phyloP scores from a whole-genome alignment of 2,329 filamentous ascomycete genomes.

The Neopestalotiopsis sp. region DNA sequence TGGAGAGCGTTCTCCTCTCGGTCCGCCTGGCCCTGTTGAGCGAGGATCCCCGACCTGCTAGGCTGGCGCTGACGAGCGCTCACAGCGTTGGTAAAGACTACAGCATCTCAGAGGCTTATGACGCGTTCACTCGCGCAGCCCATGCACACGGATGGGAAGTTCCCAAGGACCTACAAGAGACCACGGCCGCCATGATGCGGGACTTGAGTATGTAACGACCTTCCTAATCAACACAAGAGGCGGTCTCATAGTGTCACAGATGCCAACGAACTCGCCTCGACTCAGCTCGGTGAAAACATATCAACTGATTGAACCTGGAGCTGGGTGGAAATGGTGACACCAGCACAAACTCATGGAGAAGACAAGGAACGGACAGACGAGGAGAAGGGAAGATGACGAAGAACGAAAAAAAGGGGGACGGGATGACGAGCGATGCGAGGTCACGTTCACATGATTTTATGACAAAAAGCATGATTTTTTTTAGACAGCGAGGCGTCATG shows the following conservation, averaged over 20 bases:
- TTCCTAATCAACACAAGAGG: no score
- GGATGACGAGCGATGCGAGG: not conserved
- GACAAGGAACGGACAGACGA: not conserved
- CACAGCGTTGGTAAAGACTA: slow-evolving; percentile 55
- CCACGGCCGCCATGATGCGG: slow-evolving; percentile 8
- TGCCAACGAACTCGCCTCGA: no score
- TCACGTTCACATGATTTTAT: not conserved
- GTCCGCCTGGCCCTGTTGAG: slow-evolving; percentile 78
- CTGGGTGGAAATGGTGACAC: no score
- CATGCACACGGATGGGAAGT: slow-evolving; percentile 73
- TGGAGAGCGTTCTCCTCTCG: slow-evolving; percentile 82
- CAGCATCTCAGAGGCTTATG: slow-evolving; percentile 70
- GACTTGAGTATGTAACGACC: not conserved
- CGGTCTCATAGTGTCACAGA: no score
- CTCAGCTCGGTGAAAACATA: no score
- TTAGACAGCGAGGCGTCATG: not conserved
- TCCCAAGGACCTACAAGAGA: slow-evolving; percentile 62
- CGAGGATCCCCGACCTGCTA: slow-evolving; percentile 71
- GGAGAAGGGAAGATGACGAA: not conserved
- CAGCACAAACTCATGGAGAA: no score
- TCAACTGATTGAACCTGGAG: no score
- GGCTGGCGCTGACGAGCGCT: slow-evolving; percentile 51
- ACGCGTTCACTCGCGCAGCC: slow-evolving; percentile 75
- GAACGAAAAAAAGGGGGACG: not conserved
- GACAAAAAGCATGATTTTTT: not conserved